Evolutionary conservation across 345 rosid species (phyloP), one percentile per base, ranked within the genome.

Genomic region (Gossypium mustelinum): DNA sequence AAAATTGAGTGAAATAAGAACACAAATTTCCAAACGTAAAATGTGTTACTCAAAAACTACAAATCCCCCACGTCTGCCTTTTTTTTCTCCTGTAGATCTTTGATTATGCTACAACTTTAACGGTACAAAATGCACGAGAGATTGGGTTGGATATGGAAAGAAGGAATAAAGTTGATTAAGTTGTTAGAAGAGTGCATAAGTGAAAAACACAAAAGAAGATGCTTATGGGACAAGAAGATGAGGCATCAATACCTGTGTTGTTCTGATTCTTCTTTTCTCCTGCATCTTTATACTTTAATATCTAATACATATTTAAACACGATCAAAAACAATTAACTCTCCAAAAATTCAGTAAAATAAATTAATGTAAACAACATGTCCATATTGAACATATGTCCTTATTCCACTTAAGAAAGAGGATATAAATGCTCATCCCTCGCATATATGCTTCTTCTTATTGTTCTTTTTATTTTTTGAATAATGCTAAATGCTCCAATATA

Each of bases 41-140:
- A n/a, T 59, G 54, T 58, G 73, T 29, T 66, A 22, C 68, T 45
- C 48, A 6, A 71, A 78, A 67, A 61, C 82, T 78, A 61, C 74
- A 80, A 85, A 81, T 79, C 81, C 79, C 8, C 44, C 69, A 54
- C 75, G 82, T 67, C 73, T 79, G 80, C 75, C 78, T 67, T 76
- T 75, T 66, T 83, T 20, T 22, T 18, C 59, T 68, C 77, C 14
- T 56, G 24, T 57, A 57, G 56, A 73, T 12, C 56, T 29, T 73
- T 24, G 77, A 79, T 77, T 71, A 9, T 22, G 17, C 1, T 20
- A 13, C 3, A 50, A 20, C 81, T 79, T 76, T 74, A 80, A 85
- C 81, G 79, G 85, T 47, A 63, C 50, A 20, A 41, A 34, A 44
- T 67, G 16, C 55, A 75, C 34, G 72, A 65, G 64, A 65, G 51